A percentile compares a stretch with the other conserved stretches of the same genome.
phyloP scores from a whole-genome alignment of 2,329 filamentous ascomycete genomes.

The Ilyonectria destructans region DNA sequence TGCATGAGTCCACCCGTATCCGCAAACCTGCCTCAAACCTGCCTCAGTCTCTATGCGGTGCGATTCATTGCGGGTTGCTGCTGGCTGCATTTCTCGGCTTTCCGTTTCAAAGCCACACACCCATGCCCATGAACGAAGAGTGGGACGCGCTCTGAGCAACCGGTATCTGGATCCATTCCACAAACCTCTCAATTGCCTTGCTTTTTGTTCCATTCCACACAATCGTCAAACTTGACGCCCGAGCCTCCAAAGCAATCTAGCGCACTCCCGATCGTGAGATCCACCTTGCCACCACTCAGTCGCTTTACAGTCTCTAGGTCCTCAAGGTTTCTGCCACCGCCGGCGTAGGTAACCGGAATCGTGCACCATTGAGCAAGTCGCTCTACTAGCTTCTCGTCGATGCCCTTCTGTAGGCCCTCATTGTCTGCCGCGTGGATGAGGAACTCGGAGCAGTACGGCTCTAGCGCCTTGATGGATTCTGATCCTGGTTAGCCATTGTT shows the following conservation, averaged over 20 bases:
- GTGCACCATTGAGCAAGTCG: constrained; percentile 87
- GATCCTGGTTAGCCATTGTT: constrained; percentile 35
- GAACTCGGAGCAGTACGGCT: constrained; percentile 96
- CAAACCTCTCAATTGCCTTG: constrained; percentile 51
- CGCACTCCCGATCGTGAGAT: constrained; percentile 96
- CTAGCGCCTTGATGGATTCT: constrained; percentile 87
- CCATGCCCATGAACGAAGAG: constrained; percentile 18
- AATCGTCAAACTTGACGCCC: constrained; percentile 90
- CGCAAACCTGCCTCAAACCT: constrained; percentile 17
- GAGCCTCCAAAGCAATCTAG: constrained; percentile 95
- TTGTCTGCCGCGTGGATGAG: constrained; percentile 98
- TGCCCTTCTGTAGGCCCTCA: constrained; percentile 91
- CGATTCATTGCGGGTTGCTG: constrained; percentile 33
- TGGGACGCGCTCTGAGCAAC: constrained; percentile 20
- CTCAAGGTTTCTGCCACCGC: constrained; percentile 86
- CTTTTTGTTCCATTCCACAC: constrained; percentile 85
- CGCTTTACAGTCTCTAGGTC: constrained; percentile 88
- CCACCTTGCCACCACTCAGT: constrained; percentile 86
- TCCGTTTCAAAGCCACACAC: constrained; percentile 18
- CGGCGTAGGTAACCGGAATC: constrained; percentile 96
- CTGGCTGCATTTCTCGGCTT: constrained; percentile 28
- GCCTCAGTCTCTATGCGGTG: constrained; percentile 28
- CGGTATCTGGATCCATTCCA: constrained; percentile 14
- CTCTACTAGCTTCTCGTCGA: constrained; percentile 88
- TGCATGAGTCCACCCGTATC: constrained; percentile 11